These are phyloP conservation scores for Solanum chacoense DNA, from an alignment of 305 asterid genomes.

Conservation along the genomic window DNA sequence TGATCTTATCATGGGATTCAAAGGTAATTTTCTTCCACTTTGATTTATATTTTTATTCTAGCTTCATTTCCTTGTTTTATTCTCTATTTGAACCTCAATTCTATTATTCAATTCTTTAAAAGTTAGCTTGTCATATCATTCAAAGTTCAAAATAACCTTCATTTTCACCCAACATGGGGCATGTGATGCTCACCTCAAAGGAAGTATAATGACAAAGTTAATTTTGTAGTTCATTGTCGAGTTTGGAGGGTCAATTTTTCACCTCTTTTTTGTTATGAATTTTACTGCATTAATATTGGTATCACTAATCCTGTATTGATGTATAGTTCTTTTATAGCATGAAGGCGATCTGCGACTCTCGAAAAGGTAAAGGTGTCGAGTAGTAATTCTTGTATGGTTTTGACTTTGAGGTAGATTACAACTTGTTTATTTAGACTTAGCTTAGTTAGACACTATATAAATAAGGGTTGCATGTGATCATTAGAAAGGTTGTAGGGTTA, in stretches of 20 bases:
- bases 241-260: not conserved
- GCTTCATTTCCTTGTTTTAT: not conserved
- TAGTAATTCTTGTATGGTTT: not conserved
- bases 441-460: not conserved
- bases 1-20: too few species aligned
- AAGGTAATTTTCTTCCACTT: not conserved
- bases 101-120: too few species aligned
- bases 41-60: too few species aligned
- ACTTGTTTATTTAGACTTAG: not conserved
- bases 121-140: too few species aligned
- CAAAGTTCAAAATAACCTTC: not conserved
- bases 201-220: too few species aligned
- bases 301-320: not conserved
- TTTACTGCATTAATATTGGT: too few species aligned
- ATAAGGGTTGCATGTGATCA: not conserved
- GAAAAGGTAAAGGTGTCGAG: not conserved
- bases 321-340: not conserved
- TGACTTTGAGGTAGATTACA: not conserved
- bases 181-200: not conserved
- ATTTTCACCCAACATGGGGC: not conserved
- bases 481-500: not conserved
- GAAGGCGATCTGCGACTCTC: not conserved
- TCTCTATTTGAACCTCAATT: not conserved
- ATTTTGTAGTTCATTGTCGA: not conserved
- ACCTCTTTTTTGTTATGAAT: not conserved